Evolutionary conservation across 2,329 filamentous ascomycete species (phyloP), one percentile per base, ranked within the genome.

Genomic region (Fusarium beomiforme): DNA sequence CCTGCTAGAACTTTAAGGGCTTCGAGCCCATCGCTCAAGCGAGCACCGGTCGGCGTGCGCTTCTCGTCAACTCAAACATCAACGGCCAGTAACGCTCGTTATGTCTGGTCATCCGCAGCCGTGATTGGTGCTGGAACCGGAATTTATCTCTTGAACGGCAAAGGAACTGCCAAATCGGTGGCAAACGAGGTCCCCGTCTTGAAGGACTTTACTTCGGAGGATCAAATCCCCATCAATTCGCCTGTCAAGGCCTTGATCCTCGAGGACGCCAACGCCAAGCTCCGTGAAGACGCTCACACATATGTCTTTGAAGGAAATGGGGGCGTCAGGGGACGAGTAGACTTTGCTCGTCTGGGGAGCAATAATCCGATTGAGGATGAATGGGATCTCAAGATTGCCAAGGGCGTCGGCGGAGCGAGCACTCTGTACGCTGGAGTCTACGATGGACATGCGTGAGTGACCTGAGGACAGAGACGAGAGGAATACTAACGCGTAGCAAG

Each of bases 371-470:
- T 79, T 8, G 81, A 82, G 66, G 81, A 82, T 34, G 71, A 80
- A 24, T 81, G 79, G 79, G 74, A 78, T 19, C 67, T 80, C 4
- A 79, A 74, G 13, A 49, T 79, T 16, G 80, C 75, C 1, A 72
- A 74, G 17, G 80, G 81, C 1, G 67, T 80, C 1, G 78, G 73
- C 2, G 76, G 75, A 2, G 67, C 55, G 4, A 68, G 72, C 29
- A 76, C 78, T 1, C 46, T 81, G 33, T 82, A 73, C 50, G 78
- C 78, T 34, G 83, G 82, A 11, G 81, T 87, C 13, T 85, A 83
- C 55, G 85, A 88, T 62, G 86, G 86, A 1, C 85, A 87, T 67
- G 84, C 82, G 81, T 84, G 60, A 79, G 82, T 80, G 1, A 34
- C 21, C 16, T 12, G 12, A 6, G 12, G 13, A 12, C 1, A 14